Base-by-base conservation (phyloP, 2,329 filamentous ascomycete genomes). In the Trichoderma gracile region DNA sequence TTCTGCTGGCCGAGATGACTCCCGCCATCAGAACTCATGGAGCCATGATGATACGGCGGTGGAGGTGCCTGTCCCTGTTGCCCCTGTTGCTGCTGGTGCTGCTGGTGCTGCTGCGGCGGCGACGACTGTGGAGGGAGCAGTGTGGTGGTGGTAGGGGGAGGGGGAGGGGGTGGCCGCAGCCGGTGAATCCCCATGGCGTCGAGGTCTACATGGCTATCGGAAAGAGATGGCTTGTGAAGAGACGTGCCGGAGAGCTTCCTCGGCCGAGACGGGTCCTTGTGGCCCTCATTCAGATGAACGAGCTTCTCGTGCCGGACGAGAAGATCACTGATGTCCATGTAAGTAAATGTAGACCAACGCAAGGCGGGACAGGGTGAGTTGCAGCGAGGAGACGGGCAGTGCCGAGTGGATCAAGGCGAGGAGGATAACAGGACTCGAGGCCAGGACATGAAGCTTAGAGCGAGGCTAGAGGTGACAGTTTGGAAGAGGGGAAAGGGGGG, bases 261-360 rank as follows among this genome's bases (percentile, higher is more conserved):
- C 27, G 79, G 78, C 60, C 83, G 78, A 70, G 71, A 77, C 67
- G 76, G 80, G 71, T 86, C 83, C 69, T 84, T 86, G 73, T 77
- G 82, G 68, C 80, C 81, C 74, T 86, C 84, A 76, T 84, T 86
- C 72, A 86, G 80, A 73, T 88, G 85, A 70, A 86, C 84, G 69
- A 87, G 82, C 76, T 87, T 87, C 76, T 87, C 84, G 76, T 88
- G 85, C 68, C 85, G 81, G 67, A 86, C 84, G 69, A 88, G 80
- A 66, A 88, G 81, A 74, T 87, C 85, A 69, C 85, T 87, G 77
- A 84, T 86, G 77, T 86, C 80, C 83, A 86, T 86, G 78, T 84
- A 83, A 85, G 82, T 69, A 73, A 43, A 30, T 60, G 45, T 58
- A 56, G 23, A 9, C 42, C 38, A 45, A 38, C 40, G 17, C 47